Evolutionary conservation across 371 early-diverging fungal genomes (phyloP), one percentile per base, ranked within the genome.

Genomic region (Rhizopus microsporus): DNA sequence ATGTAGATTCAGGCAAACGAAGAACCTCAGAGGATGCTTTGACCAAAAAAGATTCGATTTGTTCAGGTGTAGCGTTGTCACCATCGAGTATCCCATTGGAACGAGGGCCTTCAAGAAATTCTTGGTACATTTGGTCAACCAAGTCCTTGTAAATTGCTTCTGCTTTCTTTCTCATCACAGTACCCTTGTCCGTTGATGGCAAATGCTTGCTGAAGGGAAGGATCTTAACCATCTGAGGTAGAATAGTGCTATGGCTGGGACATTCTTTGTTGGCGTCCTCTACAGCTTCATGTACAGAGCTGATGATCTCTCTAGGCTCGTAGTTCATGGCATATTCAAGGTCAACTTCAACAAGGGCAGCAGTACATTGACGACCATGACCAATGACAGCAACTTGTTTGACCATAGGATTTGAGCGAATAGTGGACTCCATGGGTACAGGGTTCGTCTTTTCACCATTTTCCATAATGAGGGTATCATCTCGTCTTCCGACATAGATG

Each of bases 401-500:
- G 15, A 78, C 54, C 32, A 73, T n/a, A 5, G 56, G 62, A 3
- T 29, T 43, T 7, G 44, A 43, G 7, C 60, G 59, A 7, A 78
- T 65, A 1, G 51, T 46, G 1, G n/a, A 51, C 59, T 78, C 78
- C 56, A 78, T 72, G 7, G 71, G 68, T 5, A 69, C 2, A 10
- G 78, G 75, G 32, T 72, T 75, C 1, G 71, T 69, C 58, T 78
- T 78, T 57, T 78, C 75, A 7, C 75, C 78, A 40, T 75, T 78
- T 42, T 66, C 56, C 73, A 74, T 70, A 16, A 69, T 52, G 12
- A 75, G 34, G 0, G 63, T 69, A 54, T 78, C 73, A 47, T 74
- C 78, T 2, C 58, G 57, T 12, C 78, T 62, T 7, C 78, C 71
- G 4, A 54, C 8, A 23, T 69, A 63, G 7, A 1, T 39, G 30